phyloP scores from a whole-genome alignment of 768 basidiomycete species.

The Boletus patriciae region DNA sequence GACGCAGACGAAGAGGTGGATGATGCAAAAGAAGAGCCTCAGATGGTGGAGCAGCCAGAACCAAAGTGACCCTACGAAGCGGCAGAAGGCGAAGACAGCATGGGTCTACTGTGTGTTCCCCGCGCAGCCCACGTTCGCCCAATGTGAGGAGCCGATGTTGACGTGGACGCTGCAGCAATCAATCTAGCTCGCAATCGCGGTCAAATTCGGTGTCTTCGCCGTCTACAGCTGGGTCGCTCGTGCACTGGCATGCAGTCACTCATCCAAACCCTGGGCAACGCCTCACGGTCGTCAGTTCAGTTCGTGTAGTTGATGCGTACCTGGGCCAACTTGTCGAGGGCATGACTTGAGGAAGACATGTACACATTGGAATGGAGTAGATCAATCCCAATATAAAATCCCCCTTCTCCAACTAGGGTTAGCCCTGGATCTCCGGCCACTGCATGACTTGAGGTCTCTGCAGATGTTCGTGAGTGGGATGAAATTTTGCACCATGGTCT shows the following conservation, averaged over 20 bases:
- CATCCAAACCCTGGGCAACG: constrained; percentile 61
- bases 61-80: constrained; percentile 57
- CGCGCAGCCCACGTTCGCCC: constrained; percentile 50
- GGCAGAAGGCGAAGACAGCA: constrained; percentile 61
- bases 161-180: constrained; percentile 36
- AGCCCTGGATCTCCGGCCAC: no score
- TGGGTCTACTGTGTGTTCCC: constrained; percentile 54
- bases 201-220: constrained; percentile 35
- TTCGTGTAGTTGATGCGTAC: constrained; percentile 52
- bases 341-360: constrained; percentile 58
- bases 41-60: constrained; percentile 44
- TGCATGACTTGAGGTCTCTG: no score
- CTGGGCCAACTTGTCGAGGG: constrained; percentile 66
- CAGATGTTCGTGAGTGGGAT: no score
- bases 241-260: constrained; percentile 67
- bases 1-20: constrained; percentile 36
- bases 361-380: no score
- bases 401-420: no score
- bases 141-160: constrained; percentile 36
- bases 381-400: no score
- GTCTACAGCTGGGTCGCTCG: constrained; percentile 55
- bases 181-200: constrained; percentile 34
- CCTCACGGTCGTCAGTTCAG: constrained; percentile 61
- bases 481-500: no score
- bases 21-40: constrained; percentile 33